A percentile compares a stretch with the other conserved stretches of the same genome.
phyloP scores from a whole-genome alignment of 495 filamentous ascomycete species.

The Cetradonia linearis region DNA sequence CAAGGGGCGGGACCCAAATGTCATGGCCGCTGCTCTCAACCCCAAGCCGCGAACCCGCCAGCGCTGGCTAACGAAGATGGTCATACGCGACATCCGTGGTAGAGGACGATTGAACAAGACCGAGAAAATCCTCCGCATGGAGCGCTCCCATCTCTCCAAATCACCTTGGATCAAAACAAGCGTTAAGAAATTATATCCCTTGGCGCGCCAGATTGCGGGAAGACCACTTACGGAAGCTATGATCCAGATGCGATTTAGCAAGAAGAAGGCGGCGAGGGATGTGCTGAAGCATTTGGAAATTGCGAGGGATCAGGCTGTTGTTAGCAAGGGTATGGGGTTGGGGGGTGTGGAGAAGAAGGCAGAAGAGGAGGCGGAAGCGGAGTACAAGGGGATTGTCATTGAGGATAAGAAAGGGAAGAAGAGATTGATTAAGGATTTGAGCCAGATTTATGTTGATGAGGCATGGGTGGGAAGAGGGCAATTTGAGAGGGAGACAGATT shows the following conservation, averaged over 20 bases:
- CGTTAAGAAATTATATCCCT: slow-evolving; percentile 73
- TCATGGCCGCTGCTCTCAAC: slow-evolving; percentile 50
- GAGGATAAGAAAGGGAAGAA: slow-evolving; percentile 46
- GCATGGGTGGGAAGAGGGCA: slow-evolving; percentile 80
- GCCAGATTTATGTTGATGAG: slow-evolving; percentile 73
- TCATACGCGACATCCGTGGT: slow-evolving; percentile 57
- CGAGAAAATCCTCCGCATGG: slow-evolving; percentile 57
- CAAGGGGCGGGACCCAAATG: slow-evolving; percentile 33
- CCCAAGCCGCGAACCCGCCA: slow-evolving; percentile 55
- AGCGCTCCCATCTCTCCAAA: slow-evolving; percentile 55
- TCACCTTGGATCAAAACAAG: slow-evolving; percentile 65
- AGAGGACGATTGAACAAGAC: slow-evolving; percentile 55
- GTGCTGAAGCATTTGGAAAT: slow-evolving; percentile 65
- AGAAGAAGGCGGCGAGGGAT: slow-evolving; percentile 83
- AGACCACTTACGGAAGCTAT: slow-evolving; percentile 90
- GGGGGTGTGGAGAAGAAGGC: slow-evolving; percentile 37
- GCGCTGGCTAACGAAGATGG: slow-evolving; percentile 74
- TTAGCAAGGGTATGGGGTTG: slow-evolving; percentile 76
- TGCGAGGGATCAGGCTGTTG: slow-evolving; percentile 68
- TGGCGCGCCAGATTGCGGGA: slow-evolving; percentile 79
- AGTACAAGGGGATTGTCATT: slow-evolving; percentile 27
- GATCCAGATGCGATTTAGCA: slow-evolving; percentile 86
- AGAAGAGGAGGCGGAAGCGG: slow-evolving; percentile 36
- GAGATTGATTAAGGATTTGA: slow-evolving; percentile 55
- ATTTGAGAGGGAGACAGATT: slow-evolving; percentile 44